Evolutionary conservation across 108 stramenopile species (phyloP), one percentile per base, ranked within the genome.

Genomic region (Nitzschia sp.): DNA sequence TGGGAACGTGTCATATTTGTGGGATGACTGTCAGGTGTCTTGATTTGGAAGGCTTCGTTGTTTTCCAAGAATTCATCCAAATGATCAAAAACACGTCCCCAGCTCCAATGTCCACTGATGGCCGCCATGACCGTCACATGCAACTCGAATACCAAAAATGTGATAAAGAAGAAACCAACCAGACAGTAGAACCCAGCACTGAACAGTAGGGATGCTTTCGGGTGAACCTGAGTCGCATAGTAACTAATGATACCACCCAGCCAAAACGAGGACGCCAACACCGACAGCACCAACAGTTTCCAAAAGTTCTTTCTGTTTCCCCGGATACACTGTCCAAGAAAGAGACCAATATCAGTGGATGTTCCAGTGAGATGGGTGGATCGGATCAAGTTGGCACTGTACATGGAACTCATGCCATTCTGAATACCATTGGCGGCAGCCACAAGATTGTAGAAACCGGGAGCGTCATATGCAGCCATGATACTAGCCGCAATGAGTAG

Each of bases 321-420:
- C 25, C 74, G 50, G 7, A 75, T 21, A 20, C 37, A 29, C 41
- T 68, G 67, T 8, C 70, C 75, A 20, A 71, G 24, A 37, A 76
- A 57, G 8, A 70, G 17, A 10, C 69, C 74, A 43, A 75, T 70
- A 29, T 76, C 74, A 9, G 68, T 75, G 26, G 74, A 63, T 10
- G 74, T 53, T 22, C 74, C 74, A 3, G 69, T 63, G 0, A 75
- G 15, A 34, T 34, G 29, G 24, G 61, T 62, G 1, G 53, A 43
- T 20, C 74, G 74, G 22, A 75, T 53, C 21, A 75, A 41, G 37
- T 75, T 75, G 8, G 68, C 69, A 41, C 67, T 68, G 68, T 70
- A 75, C 39, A 70, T 52, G 38, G 65, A 67, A 38, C 61, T 38
- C 8, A 75, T 63, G 37, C 74, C 74, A 70, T 75, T 75, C 38